Base-by-base conservation (phyloP, 306 rosid genomes). In the Castanea crenata region DNA sequence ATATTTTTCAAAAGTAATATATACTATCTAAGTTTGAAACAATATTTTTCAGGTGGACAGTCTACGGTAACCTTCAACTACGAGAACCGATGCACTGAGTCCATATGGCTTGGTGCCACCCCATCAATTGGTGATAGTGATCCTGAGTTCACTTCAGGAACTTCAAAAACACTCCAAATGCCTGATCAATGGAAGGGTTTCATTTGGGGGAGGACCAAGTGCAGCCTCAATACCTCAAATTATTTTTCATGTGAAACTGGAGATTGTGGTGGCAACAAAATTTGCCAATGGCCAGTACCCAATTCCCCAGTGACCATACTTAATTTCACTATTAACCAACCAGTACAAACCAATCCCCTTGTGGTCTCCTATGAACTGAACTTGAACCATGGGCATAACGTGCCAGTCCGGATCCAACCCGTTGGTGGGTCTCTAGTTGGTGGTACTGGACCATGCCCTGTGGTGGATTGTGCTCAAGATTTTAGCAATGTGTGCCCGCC, bases 291-390 rank as follows among this genome's bases (percentile, higher is more conserved):
- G 6, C 58, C 84, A 4, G 23, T 38, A 49, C 89, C 91, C n/a
- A 38, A 38, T 0, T 2, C 46, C 46, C 46, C 46, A 38, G 82
- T 59, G 1, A 83, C 91, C 1, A 73, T 79, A 2, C 69, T 86
- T 32, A 81, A 78, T 29, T 79, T 88, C 5, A 21, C 13, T 5
- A 29, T 88, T 21, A 75, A 76, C 49, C 14, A 74, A 0, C 21
- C 83, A 38, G 46, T 8, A 7, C 46, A 38, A 38, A 7, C 46
- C 46, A 38, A 38, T 38, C 46, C 46, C 46, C 46, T 38, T 0
- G 69, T 85, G 1, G 89, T 88, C 4, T 77, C 82, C 75, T 85
- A 85, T 10, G 81, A 78, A 21, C 55, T 88, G 5, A 88, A 87
- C 70, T n/a, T 88, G 32, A 35, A n/a, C 20, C 89, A 88, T 16